These are phyloP conservation scores for Cyberlindnera maritima DNA, from an alignment of 805 yeast species.

Conservation along the genomic window DNA sequence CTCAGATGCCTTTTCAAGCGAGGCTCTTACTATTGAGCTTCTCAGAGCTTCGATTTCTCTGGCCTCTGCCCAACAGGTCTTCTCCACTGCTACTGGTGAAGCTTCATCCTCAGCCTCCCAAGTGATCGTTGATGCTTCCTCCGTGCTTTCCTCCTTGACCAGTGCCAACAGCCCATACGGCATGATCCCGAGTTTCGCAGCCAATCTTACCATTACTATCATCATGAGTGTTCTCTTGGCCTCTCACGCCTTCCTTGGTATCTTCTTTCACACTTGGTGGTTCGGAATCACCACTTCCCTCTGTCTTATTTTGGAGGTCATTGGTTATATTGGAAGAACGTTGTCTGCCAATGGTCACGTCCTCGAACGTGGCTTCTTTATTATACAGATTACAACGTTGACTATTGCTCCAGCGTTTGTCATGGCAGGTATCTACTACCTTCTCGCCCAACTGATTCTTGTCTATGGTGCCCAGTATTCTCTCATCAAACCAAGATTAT, in stretches of 20 bases:
- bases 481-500: conserved; percentile 51
- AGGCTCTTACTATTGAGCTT: neutral
- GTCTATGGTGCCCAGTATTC: conserved; percentile 58
- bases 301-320: conserved; percentile 55
- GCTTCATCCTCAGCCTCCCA: neutral
- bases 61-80: neutral
- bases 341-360: neutral
- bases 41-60: neutral
- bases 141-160: neutral
- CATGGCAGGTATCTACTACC: conserved; percentile 79
- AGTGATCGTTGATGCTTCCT: neutral
- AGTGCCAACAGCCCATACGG: neutral
- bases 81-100: neutral
- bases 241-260: conserved; percentile 42
- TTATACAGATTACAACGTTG: conserved; percentile 64
- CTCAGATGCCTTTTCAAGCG: neutral
- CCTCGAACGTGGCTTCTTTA: conserved; percentile 37
- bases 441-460: conserved; percentile 64
- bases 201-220: neutral
- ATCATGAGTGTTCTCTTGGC: conserved; percentile 45
- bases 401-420: conserved; percentile 82
- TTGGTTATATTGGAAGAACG: neutral
- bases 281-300: conserved; percentile 55
- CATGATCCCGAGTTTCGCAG: neutral
- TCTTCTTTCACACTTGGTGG: conserved; percentile 59